Base-by-base conservation (phyloP, 192 early-diverging fungal genomes). In the Coemansia sp. region DNA sequence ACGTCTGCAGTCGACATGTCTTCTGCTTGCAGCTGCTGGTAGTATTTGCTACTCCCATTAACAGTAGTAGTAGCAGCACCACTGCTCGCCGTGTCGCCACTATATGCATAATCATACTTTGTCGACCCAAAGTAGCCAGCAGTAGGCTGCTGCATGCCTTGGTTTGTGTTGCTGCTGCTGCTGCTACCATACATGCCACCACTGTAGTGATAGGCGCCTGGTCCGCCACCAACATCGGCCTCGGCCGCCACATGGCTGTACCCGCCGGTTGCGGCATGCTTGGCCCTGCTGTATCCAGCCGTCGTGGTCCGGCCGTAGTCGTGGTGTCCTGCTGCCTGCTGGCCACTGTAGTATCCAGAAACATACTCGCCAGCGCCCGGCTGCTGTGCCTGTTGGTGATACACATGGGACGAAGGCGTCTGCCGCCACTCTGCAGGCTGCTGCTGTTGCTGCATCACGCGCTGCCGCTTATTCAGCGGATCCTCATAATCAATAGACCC, bases 401-500 rank as follows among this genome's bases (percentile, higher is more conserved):
- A 40, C 37, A 53, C 32, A 37, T 56, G 61, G 6, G 64, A 32
- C 1, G 65, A 19, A 25, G 51, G 51, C 20, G 51, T 54, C n/a
- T 48, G 40, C 19, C 71, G 41, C 79, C 71, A 74, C 38, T 63
- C 61, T n/a, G 61, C 56, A 5, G 75, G 64, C n/a, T 65, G 61
- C 50, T 67, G 74, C 44, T 71, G 64, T 13, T 65, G 61, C 50
- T 67, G 74, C 44, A 67, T 60, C 61, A 74, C 42, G 42, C 79
- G 68, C 63, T 82, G 79, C 12, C 79, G 68, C 68, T 82, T 82
- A 37, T 48, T 67, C 17, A 54, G 56, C 41, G 65, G 43, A 8
- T 74, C 65, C 11, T 71, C 61, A 62, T 68, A 74, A n/a, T 64
- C 72, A 7, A 46, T 19, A 5, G 16, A 5, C 0, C 48, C 64